Evolutionary conservation across 1,284 basidiomycete species (phyloP).

Genomic region (Sanguinoderma infundibulare): DNA sequence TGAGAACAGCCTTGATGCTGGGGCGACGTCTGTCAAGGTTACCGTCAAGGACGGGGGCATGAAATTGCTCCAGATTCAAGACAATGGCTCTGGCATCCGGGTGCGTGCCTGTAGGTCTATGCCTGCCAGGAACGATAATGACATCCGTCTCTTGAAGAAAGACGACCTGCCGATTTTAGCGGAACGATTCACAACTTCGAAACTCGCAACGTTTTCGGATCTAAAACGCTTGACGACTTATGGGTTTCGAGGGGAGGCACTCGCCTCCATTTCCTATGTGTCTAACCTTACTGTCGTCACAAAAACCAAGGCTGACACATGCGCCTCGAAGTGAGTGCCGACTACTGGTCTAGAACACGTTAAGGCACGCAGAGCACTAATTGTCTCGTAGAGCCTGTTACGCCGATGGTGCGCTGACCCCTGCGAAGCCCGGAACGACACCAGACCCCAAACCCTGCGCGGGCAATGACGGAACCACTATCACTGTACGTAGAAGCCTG

Average conservation of each 20-base stretch:
- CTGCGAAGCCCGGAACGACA: conserved; percentile 69
- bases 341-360: background rate
- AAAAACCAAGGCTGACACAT: conserved; percentile 81
- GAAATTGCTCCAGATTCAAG: conserved; percentile 95
- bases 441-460: conserved; percentile 88
- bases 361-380: background rate
- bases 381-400: conserved; percentile 70
- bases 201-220: conserved; percentile 88
- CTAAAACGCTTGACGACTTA: conserved; percentile 88
- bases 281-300: conserved; percentile 89
- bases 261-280: conserved; percentile 97
- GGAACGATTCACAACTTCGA: conserved; percentile 96
- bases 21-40: conserved; percentile 85
- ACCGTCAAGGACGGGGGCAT: conserved; percentile 95
- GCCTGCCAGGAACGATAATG: background rate
- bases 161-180: conserved; percentile 89
- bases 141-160: conserved; percentile 43
- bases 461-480: conserved; percentile 93
- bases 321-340: conserved; percentile 85
- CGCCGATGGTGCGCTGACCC: conserved; percentile 72
- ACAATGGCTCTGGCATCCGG: conserved; percentile 94
- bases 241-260: conserved; percentile 96
- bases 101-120: conserved; percentile 46
- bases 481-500: conserved; percentile 61
- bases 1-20: conserved; percentile 95